Evolutionary conservation across 257 asterid genomes (phyloP).

Genomic region (Nyctanthes arbortristis): DNA sequence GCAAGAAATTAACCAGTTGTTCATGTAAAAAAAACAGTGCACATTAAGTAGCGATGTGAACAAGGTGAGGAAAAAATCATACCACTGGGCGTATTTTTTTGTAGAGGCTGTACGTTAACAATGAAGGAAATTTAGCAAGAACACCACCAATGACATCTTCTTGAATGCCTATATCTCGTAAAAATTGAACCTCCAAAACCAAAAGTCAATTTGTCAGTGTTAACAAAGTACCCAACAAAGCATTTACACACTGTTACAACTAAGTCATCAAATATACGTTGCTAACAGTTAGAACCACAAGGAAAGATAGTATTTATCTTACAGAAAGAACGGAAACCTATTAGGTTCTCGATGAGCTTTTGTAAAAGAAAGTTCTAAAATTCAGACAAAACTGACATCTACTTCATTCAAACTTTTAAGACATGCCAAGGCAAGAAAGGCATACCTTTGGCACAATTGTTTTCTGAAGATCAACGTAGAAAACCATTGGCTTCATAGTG

Average conservation of each 20-base stretch:
- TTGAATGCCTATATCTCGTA: conserved; percentile 78
- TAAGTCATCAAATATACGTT: background rate
- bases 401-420: background rate
- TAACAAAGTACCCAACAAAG: background rate
- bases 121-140: conserved; percentile 74
- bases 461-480: conserved; percentile 75
- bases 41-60: conserved; percentile 3
- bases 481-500: conserved; percentile 66
- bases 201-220: background rate
- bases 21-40: background rate
- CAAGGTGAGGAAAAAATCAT: conserved; percentile 7
- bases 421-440: background rate
- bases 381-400: background rate
- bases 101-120: conserved; percentile 83
- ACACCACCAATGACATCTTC: conserved; percentile 70
- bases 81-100: conserved; percentile 97
- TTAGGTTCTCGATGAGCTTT: background rate
- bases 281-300: background rate
- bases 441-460: conserved; percentile 88
- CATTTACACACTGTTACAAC: background rate
- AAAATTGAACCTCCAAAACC: conserved; percentile 70
- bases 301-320: background rate
- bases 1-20: background rate
- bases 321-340: background rate
- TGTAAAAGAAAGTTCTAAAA: background rate